Base-by-base conservation (phyloP, 169 alveolate species). In the Toxoplasma gondii region DNA sequence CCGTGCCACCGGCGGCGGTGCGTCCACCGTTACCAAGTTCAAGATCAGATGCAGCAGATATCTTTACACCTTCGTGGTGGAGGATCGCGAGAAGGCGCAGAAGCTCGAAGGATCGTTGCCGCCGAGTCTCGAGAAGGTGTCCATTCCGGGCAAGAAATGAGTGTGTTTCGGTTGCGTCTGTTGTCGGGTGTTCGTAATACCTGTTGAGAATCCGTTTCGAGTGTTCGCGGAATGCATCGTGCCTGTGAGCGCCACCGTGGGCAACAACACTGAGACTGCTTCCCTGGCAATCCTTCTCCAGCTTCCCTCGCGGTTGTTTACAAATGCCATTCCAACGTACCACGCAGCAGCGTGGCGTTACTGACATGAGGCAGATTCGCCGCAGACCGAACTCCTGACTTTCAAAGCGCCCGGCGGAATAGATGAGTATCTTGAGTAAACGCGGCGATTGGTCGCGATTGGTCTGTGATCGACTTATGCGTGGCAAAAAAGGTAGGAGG, bases 31-130 rank as follows among this genome's bases (percentile, higher is more conserved):
- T 0, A 91, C 94, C 64, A 98, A 98, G 97, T 98, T 98, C 98
- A 98, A 98, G 97, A 97, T 98, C 53, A 97, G 99, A 93, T 98
- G 99, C 96, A 96, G 99, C 43, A 96, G 97, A 94, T 98, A 97
- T 94, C 97, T 98, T 74, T 98, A 98, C 97, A 98, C 99, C 91
- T 97, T 98, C 96, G 98, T 97, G 53, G 98, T 98, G 95, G 97
- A 98, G 88, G 99, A 98, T 97, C 97, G 96, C 91, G 98, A 97
- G 93, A 98, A 98, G 98, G 99, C 99, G 44, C 98, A 97, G 93
- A 98, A 98, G 94, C 96, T 98, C 82, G 99, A 98, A 97, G 95
- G 97, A 64, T 97, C 98, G 34, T 94, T 98, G 70, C 98, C 98
- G 31, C 99, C 98, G 45, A 87, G 97, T 29, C 70, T 81, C 39